Evolutionary conservation across 2,329 filamentous ascomycete species (phyloP).

Genomic region (Xylariaceae sp.): DNA sequence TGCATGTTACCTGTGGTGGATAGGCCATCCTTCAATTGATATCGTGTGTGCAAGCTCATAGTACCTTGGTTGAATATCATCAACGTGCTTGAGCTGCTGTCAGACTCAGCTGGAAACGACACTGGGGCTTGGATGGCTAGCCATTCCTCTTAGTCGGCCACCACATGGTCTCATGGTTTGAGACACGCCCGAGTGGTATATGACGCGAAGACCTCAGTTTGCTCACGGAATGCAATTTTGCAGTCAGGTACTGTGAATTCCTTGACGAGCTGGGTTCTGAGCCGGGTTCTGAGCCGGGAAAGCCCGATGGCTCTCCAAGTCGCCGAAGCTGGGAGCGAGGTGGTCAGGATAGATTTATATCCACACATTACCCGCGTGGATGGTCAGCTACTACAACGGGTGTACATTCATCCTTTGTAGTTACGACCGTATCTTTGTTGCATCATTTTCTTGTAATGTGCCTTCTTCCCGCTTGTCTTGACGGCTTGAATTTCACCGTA

Average conservation of each 20-base stretch:
- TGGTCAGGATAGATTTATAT: neutral
- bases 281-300: neutral
- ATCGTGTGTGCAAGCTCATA: neutral
- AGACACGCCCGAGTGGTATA: neutral
- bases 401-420: conserved; percentile 26
- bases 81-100: neutral
- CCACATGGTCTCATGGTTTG: neutral
- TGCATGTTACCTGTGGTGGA: neutral
- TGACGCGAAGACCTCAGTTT: neutral
- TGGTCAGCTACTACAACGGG: neutral
- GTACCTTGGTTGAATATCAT: neutral
- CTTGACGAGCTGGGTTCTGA: neutral
- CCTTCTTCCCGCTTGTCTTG: conserved; percentile 86
- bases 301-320: neutral
- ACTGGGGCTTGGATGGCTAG: neutral
- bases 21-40: neutral
- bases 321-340: neutral
- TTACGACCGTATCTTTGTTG: conserved; percentile 32
- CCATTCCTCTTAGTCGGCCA: neutral
- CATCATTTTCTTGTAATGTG: conserved; percentile 77
- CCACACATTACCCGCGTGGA: neutral
- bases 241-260: neutral
- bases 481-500: conserved; percentile 78
- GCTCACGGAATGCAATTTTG: neutral
- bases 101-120: neutral